Evolutionary conservation across 1,139 yeast genomes (phyloP), one percentile per base, ranked within the genome.

Genomic region (Taphrina deformans): DNA sequence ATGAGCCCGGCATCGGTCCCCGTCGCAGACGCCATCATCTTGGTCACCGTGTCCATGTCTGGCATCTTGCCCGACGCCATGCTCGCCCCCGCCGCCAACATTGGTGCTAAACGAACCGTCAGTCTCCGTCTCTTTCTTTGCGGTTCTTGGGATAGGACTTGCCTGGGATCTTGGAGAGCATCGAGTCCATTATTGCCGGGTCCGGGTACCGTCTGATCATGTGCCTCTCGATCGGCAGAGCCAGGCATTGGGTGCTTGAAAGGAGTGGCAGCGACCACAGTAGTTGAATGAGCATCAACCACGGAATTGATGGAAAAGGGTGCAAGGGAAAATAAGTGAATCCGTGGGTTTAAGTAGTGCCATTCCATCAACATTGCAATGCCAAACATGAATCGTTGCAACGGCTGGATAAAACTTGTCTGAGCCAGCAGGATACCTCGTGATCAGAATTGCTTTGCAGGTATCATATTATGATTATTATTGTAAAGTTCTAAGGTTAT

Each of bases 41-140:
- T 14, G 27, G 48, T 9, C 48, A 44, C 6, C 9, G 24, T 7
- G 4, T 10, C 35, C 53, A 29, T 48, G 23, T 48, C 53, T 26
- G 53, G 53, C 53, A 48, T 29, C 21, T 48, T 48, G 21, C 53
- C 53, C 3, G 53, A 48, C 26, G 35, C 35, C 23, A 48, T 48
- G 2, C 53, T 48, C 18, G 53, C 53, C 5, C 53, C 53, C 18
- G 53, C 53, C 10, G 27, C 16, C 21, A 48, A 18, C 53, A 48
- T n/a, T 16, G 53, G 27, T 27, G 53, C 53, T 48, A 48, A n/a
- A n/a, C 10, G 3, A 1, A 24, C 10, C 31, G 35, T 48, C 35
- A 48, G 35, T 48, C 21, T 48, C 33, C 33, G 21, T 7, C 5
- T 26, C 53, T 21, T n/a, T n/a, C n/a, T n/a, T n/a, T n/a, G n/a